Evolutionary conservation across 352 stramenopile genomes (phyloP).

Genomic region (Pelagophyceae sp.): DNA sequence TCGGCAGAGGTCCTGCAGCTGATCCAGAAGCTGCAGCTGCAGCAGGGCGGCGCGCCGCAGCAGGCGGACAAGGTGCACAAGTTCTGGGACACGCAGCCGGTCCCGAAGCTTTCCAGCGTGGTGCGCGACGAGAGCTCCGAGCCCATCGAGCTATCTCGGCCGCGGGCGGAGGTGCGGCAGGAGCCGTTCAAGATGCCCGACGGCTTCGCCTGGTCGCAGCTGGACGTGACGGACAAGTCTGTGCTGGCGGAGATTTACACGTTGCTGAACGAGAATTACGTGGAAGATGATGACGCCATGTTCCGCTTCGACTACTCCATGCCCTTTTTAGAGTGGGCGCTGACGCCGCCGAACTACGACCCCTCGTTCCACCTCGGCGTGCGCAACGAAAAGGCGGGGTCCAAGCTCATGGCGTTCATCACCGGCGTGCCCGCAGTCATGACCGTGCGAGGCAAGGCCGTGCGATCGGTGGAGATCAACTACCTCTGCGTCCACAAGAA

Average conservation of each 20-base stretch:
- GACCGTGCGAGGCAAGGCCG: conserved; percentile 40
- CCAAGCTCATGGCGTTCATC: conserved; percentile 93
- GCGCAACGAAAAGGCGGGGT: conserved; percentile 63
- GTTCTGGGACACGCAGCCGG: conserved; percentile 57
- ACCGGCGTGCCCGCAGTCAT: conserved; percentile 78
- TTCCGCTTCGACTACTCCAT: conserved; percentile 82
- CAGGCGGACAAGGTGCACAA: conserved; percentile 16
- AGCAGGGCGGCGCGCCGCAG: no score
- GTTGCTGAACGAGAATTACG: conserved; percentile 93
- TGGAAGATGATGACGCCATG: conserved; percentile 94
- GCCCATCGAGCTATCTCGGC: conserved; percentile 84
- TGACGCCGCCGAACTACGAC: conserved; percentile 81
- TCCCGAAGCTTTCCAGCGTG: background rate
- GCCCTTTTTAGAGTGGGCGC: conserved; percentile 67
- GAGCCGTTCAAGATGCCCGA: conserved; percentile 89
- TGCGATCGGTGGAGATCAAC: conserved; percentile 85
- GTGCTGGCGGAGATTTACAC: conserved; percentile 84
- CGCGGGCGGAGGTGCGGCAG: conserved; percentile 67
- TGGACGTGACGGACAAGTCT: conserved; percentile 70
- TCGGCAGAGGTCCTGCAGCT: no score
- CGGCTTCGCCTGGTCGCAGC: conserved; percentile 81
- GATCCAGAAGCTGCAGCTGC: no score
- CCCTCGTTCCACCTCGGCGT: conserved; percentile 91
- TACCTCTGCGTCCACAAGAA: conserved; percentile 99
- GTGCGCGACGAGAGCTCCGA: conserved; percentile 25